phyloP scores from a whole-genome alignment of 2,329 filamentous ascomycete species.

The Talaromyces sp. region DNA sequence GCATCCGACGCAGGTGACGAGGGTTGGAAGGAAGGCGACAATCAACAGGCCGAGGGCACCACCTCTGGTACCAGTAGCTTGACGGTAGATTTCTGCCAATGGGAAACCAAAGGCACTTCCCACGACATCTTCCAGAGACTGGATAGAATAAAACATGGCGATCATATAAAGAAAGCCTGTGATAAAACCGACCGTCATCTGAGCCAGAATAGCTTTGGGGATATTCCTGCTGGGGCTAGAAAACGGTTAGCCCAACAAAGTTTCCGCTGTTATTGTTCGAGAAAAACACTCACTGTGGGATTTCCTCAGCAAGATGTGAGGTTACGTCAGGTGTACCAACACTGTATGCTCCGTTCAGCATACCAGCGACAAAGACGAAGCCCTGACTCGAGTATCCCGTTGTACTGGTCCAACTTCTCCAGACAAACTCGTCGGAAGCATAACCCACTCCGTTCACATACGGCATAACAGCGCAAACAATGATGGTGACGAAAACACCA shows the following conservation, averaged over 20 bases:
- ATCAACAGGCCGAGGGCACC: slow-evolving; percentile 54
- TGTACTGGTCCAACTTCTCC: slow-evolving; percentile 49
- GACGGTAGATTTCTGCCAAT: slow-evolving; percentile 43
- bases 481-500: slow-evolving; percentile 49
- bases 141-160: slow-evolving; percentile 47
- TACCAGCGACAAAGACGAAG: slow-evolving; percentile 60
- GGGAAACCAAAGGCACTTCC: slow-evolving; percentile 38
- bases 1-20: slow-evolving; percentile 48
- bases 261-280: not conserved
- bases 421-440: slow-evolving; percentile 49
- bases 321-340: slow-evolving; percentile 62
- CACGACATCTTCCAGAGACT: slow-evolving; percentile 37
- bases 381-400: slow-evolving; percentile 44
- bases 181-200: slow-evolving; percentile 44
- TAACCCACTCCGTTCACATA: slow-evolving; percentile 33
- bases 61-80: slow-evolving; percentile 43
- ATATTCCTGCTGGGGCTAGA: slow-evolving; percentile 37
- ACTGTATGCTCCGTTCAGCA: slow-evolving; percentile 64
- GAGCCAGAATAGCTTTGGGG: slow-evolving; percentile 45
- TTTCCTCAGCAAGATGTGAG: slow-evolving; percentile 61
- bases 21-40: slow-evolving; percentile 50
- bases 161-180: slow-evolving; percentile 46
- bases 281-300: slow-evolving; percentile 37
- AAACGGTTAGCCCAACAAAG: slow-evolving; percentile 7
- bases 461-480: slow-evolving; percentile 52